Evolutionary conservation across 2,329 filamentous ascomycete genomes (phyloP).

Genomic region (Knoxdaviesia capensis): DNA sequence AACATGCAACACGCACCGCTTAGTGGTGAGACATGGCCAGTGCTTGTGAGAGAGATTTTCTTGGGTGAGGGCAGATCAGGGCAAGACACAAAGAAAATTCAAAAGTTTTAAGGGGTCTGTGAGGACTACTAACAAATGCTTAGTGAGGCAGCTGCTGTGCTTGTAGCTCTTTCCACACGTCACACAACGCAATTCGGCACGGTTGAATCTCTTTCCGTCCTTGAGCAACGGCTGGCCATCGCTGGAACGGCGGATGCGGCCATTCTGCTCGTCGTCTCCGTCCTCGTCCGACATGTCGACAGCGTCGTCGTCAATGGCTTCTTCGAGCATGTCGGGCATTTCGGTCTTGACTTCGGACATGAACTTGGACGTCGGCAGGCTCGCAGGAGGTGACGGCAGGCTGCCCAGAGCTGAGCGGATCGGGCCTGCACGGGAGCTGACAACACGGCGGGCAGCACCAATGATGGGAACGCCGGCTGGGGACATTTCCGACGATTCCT

Average conservation of each 20-base stretch:
- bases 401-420: background rate
- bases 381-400: conserved; percentile 36
- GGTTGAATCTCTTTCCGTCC: conserved; percentile 65
- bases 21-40: no score
- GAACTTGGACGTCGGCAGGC: conserved; percentile 40
- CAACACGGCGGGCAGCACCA: conserved; percentile 5
- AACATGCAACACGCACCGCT: no score
- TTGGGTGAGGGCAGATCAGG: background rate
- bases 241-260: conserved; percentile 45
- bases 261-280: conserved; percentile 24
- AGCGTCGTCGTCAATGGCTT: conserved; percentile 50
- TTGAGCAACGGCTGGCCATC: conserved; percentile 72
- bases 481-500: conserved; percentile 19
- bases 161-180: conserved; percentile 99
- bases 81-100: background rate
- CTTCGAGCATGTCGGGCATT: conserved; percentile 30
- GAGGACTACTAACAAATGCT: conserved; percentile 91
- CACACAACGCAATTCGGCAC: conserved; percentile 81
- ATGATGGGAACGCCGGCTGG: conserved; percentile 4
- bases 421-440: no score
- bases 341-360: conserved; percentile 27
- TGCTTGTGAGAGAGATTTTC: no score
- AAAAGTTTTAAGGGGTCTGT: conserved; percentile 17
- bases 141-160: conserved; percentile 99
- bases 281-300: conserved; percentile 37